Evolutionary conservation across 108 stramenopile species (phyloP).

Genomic region (Parietichytrium sp.): DNA sequence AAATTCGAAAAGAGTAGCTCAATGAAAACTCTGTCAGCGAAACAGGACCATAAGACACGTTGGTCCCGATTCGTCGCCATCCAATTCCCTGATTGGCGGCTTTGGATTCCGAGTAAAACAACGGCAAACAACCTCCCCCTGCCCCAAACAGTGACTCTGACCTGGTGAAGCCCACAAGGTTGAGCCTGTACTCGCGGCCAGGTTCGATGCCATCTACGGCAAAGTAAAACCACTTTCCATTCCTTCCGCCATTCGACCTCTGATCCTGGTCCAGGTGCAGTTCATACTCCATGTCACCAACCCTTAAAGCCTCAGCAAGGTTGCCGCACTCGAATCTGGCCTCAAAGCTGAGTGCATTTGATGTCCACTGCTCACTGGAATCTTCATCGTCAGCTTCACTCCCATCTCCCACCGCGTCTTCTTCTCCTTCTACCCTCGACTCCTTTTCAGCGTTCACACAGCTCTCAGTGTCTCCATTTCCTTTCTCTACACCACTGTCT

Average conservation of each 20-base stretch:
- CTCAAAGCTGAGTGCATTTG: no score
- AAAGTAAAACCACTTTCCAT: constrained; percentile 70
- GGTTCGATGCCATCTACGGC: constrained; percentile 46
- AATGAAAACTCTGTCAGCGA: not conserved
- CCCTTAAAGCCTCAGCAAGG: constrained; percentile 39
- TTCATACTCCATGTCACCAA: not conserved
- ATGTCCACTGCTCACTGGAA: no score
- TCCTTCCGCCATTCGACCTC: constrained; percentile 39
- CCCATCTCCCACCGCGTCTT: no score
- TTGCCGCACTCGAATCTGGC: constrained; percentile 64
- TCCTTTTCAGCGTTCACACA: no score
- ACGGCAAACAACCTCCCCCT: not conserved
- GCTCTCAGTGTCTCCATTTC: no score
- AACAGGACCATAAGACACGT: constrained; percentile 50
- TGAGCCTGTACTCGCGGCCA: constrained; percentile 49
- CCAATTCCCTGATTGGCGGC: not conserved
- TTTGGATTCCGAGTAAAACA: not conserved
- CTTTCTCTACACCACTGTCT: no score
- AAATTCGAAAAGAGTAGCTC: not conserved
- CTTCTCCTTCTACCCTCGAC: no score
- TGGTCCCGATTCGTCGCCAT: constrained; percentile 50
- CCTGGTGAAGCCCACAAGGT: constrained; percentile 57
- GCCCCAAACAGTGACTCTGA: constrained; percentile 52
- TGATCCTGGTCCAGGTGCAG: constrained; percentile 30
- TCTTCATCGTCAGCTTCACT: no score